Evolutionary conservation across 148 eudicot genomes (phyloP).

Genomic region (Chenopodium berlandieri): DNA sequence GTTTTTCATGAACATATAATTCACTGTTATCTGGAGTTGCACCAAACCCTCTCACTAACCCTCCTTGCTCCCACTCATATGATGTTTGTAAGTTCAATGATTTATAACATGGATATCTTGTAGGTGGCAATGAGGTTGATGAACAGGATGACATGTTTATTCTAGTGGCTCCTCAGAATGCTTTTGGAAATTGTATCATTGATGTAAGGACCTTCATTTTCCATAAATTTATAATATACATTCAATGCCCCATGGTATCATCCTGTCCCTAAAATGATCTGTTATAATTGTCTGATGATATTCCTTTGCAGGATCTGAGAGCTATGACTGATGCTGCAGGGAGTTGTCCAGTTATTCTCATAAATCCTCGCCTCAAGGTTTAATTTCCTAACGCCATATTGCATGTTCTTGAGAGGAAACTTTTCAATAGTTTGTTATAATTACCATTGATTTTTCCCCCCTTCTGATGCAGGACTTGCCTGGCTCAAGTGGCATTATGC

Average conservation of each 20-base stretch:
- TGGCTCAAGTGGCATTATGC: constrained; percentile 95
- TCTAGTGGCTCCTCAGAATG: constrained; percentile 98
- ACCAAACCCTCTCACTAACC: not conserved
- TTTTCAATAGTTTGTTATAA: not conserved
- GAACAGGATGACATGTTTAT: constrained; percentile 93
- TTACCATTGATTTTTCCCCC: not conserved
- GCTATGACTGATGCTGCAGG: constrained; percentile 99
- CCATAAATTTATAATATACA: not conserved
- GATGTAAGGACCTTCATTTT: constrained; percentile 48
- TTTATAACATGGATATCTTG: constrained; percentile 1
- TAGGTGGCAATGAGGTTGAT: constrained; percentile 84
- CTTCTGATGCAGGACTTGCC: constrained; percentile 71
- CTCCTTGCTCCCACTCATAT: not conserved
- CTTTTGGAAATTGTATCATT: constrained; percentile 94
- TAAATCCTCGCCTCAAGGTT: constrained; percentile 95
- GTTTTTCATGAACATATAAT: not conserved
- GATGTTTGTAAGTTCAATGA: not conserved
- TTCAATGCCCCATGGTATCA: not conserved
- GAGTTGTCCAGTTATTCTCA: constrained; percentile 81
- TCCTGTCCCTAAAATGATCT: not conserved
- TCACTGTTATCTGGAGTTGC: not conserved
- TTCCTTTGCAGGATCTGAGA: constrained; percentile 61
- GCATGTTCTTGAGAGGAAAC: not conserved
- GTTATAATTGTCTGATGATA: not conserved
- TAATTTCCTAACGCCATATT: constrained; percentile 15